Conservation (phyloP, 2,329 filamentous ascomycete species). For the Paecilomyces sp. region DNA sequence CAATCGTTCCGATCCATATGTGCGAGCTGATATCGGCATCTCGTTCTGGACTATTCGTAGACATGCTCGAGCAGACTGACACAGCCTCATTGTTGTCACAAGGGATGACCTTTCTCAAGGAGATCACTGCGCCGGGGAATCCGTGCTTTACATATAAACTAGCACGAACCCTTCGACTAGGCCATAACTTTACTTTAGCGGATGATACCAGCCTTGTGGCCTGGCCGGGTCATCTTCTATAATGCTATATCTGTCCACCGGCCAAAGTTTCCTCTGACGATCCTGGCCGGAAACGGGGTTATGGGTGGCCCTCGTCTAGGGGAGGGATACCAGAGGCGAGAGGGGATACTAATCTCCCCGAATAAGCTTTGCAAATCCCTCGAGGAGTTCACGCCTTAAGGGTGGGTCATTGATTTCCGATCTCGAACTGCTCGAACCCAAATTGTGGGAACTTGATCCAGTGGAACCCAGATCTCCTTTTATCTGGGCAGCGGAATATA, state of each 20-base stretch:
- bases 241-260: background rate
- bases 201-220: background rate
- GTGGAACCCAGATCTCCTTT: background rate
- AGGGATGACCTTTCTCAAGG: background rate
- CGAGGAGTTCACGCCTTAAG: background rate
- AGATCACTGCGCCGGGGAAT: background rate
- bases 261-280: background rate
- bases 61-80: background rate
- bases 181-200: background rate
- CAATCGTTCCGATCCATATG: slow-evolving; percentile 17
- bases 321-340: background rate
- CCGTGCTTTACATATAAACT: background rate
- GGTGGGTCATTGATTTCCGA: background rate
- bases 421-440: background rate
- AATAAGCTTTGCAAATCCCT: background rate
- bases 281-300: background rate
- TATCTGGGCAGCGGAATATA: background rate
- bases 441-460: background rate
- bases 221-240: background rate
- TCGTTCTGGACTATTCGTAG: background rate
- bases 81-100: background rate
- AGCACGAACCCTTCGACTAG: background rate
- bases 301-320: background rate
- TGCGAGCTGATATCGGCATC: slow-evolving; percentile 3
- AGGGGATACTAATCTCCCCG: too few species aligned